Evolutionary conservation across 2,329 filamentous ascomycete genomes (phyloP).

Genomic region (Colletotrichum brevisporum): DNA sequence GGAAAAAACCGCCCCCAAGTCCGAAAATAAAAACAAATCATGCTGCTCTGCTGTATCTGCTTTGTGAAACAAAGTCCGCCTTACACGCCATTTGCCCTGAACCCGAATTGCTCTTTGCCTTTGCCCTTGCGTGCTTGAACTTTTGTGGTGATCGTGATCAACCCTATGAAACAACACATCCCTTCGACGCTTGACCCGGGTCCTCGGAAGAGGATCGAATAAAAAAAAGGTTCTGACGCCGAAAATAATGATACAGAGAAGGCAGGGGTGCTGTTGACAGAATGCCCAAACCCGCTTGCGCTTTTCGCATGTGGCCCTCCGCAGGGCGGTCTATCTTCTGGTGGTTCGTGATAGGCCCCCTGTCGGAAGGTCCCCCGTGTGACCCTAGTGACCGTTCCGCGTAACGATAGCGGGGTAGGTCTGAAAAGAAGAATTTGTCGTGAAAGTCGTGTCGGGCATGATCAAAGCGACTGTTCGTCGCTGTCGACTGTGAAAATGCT

Average conservation of each 20-base stretch:
- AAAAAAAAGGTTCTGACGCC: constrained; percentile 49
- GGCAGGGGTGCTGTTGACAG: constrained; percentile 52
- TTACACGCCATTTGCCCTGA: constrained; percentile 47
- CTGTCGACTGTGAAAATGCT: constrained; percentile 32
- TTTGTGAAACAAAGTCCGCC: constrained; percentile 45
- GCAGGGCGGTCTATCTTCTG: constrained; percentile 48
- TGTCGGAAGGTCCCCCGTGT: constrained; percentile 21
- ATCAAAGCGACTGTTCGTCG: constrained; percentile 40
- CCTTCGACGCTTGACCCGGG: constrained; percentile 39
- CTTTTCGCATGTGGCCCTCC: constrained; percentile 55
- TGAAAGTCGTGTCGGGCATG: constrained; percentile 51
- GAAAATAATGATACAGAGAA: constrained; percentile 61
- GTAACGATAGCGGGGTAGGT: constrained; percentile 41
- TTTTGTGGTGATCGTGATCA: constrained; percentile 51
- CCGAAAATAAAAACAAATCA: constrained; percentile 46
- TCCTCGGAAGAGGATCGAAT: constrained; percentile 45
- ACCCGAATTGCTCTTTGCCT: constrained; percentile 32
- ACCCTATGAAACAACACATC: constrained; percentile 37
- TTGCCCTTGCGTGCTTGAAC: constrained; percentile 44
- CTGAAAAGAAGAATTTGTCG: constrained; percentile 43
- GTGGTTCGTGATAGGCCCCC: constrained; percentile 30
- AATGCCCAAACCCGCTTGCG: constrained; percentile 58
- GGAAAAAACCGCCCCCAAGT: constrained; percentile 44
- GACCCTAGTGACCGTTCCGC: constrained; percentile 51
- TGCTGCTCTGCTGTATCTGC: constrained; percentile 45